A percentile compares a stretch with the other conserved stretches of the same genome.
Evolutionary conservation across 495 filamentous ascomycete species (phyloP).

Genomic region (Oidiodendron maius): DNA sequence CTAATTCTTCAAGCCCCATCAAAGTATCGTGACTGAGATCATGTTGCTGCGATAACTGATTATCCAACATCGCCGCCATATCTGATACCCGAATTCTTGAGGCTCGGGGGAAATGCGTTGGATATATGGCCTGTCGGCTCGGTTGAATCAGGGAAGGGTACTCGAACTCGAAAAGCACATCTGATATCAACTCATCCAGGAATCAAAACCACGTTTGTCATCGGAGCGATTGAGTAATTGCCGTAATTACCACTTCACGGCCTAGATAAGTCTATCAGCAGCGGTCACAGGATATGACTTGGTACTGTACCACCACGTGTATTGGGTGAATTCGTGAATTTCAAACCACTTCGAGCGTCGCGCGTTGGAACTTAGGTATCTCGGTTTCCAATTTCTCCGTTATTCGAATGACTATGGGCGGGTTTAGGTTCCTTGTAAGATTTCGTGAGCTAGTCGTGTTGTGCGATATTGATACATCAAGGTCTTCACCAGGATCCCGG

Average conservation of each 20-base stretch:
- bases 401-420: not conserved
- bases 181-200: conserved; percentile 15
- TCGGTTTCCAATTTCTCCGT: not conserved
- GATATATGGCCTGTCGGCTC: conserved; percentile 20
- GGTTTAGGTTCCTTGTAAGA: not conserved
- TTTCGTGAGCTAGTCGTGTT: conserved; percentile 13
- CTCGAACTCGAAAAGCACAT: conserved; percentile 17
- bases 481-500: conserved; percentile 6
- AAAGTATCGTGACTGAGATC: conserved; percentile 18
- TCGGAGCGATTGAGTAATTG: conserved; percentile 7
- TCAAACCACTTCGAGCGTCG: not conserved
- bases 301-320: conserved; percentile 20
- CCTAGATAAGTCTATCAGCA: not conserved
- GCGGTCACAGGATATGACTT: not conserved
- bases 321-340: conserved; percentile 19
- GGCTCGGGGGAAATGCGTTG: conserved; percentile 10
- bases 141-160: conserved; percentile 13
- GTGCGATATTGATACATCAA: conserved; percentile 18
- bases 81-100: conserved; percentile 8
- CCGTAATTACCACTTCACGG: not conserved
- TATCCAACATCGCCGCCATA: conserved; percentile 22
- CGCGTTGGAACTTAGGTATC: not conserved
- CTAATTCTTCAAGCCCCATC: conserved; percentile 25
- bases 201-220: conserved; percentile 11
- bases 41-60: conserved; percentile 17